phyloP scores from a whole-genome alignment of 805 yeast species.

The Middelhovenomyces tepae region DNA sequence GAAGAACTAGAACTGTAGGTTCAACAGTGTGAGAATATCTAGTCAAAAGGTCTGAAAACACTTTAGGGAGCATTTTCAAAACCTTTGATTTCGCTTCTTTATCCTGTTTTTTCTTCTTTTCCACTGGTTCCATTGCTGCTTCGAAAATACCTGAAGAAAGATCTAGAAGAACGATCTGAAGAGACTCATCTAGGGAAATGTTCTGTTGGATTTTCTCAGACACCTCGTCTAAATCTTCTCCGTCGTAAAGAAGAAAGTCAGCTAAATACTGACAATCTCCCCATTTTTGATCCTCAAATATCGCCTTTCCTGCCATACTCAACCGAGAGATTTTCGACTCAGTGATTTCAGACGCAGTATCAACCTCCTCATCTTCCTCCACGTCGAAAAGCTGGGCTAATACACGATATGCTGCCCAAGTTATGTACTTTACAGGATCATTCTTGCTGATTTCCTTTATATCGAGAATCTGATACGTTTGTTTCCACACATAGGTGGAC shows the following conservation, averaged over 20 bases:
- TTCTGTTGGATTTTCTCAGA: not conserved
- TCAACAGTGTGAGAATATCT: constrained; percentile 19
- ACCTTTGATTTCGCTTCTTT: constrained; percentile 10
- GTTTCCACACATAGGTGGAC: constrained; percentile 27
- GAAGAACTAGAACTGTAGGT: constrained; percentile 15
- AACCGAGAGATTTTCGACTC: constrained; percentile 14
- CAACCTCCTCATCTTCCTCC: constrained; percentile 4
- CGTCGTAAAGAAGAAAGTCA: constrained; percentile 33
- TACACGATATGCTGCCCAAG: constrained; percentile 15
- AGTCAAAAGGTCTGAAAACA: constrained; percentile 18
- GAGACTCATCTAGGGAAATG: constrained; percentile 10
- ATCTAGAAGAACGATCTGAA: constrained; percentile 12
- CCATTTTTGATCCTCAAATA: too few relatives aligned
- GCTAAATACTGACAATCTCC: too few relatives aligned
- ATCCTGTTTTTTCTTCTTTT: constrained; percentile 10
- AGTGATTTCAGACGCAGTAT: constrained; percentile 7
- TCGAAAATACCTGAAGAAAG: constrained; percentile 24
- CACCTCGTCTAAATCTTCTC: not conserved
- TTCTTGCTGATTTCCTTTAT: constrained; percentile 6
- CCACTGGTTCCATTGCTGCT: constrained; percentile 20
- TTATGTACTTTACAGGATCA: constrained; percentile 7
- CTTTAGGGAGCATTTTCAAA: constrained; percentile 10
- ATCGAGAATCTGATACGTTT: constrained; percentile 18
- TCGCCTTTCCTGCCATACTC: constrained; percentile 32
- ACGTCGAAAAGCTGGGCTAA: constrained; percentile 7